Percentiles rank a stretch among this genome's conserved stretches.
phyloP scores from a whole-genome alignment of 139 green algal species.

The Chlamydomonas sp. region DNA sequence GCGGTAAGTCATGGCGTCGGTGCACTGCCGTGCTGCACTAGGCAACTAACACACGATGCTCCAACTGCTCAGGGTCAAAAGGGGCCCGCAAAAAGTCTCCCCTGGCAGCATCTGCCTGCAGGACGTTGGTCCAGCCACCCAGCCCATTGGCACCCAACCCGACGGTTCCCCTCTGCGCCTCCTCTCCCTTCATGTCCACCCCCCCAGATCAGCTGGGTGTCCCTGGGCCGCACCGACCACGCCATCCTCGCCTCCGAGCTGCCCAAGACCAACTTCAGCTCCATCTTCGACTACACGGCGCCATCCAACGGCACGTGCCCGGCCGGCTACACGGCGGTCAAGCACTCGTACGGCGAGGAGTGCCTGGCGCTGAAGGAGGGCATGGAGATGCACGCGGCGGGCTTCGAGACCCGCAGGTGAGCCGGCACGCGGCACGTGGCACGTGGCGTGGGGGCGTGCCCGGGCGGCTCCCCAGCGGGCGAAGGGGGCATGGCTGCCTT shows the following conservation, averaged over 20 bases:
- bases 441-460: too few species aligned
- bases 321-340: constrained; percentile 48
- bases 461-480: too few species aligned
- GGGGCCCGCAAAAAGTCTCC: too few species aligned
- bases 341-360: constrained; percentile 40
- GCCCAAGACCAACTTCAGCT: constrained; percentile 39
- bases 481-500: too few species aligned
- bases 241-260: neutral
- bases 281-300: constrained; percentile 57
- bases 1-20: neutral
- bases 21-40: too few species aligned
- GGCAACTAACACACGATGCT: too few species aligned
- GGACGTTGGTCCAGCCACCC: too few species aligned
- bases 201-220: constrained; percentile 11
- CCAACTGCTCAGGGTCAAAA: too few species aligned
- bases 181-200: neutral
- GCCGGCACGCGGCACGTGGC: too few species aligned
- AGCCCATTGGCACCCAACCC: too few species aligned
- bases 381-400: constrained; percentile 53
- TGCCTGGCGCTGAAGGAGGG: constrained; percentile 59
- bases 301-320: constrained; percentile 39
- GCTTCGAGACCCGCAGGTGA: constrained; percentile 60
- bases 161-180: too few species aligned
- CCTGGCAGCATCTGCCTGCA: too few species aligned
- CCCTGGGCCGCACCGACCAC: constrained; percentile 10